Conservation (phyloP, 352 stramenopile species). For the Globisporangium cylindrosporum region DNA sequence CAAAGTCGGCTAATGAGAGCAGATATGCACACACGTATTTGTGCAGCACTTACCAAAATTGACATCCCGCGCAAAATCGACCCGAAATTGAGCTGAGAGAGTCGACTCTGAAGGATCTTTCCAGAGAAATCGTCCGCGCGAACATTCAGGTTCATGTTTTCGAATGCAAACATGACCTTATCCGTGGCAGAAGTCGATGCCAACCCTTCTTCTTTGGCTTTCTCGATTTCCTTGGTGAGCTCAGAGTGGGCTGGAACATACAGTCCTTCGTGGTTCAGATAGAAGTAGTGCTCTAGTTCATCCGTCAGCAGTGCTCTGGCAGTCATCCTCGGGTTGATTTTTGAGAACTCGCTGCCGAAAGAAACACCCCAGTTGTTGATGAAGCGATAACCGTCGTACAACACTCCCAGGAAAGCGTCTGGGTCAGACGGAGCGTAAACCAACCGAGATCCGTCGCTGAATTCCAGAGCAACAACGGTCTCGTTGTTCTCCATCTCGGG, state of each 20-base stretch:
- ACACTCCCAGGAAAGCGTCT: constrained; percentile 52
- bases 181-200: constrained; percentile 47
- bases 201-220: constrained; percentile 39
- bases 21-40: background rate
- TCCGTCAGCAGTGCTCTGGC: constrained; percentile 40
- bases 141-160: constrained; percentile 75
- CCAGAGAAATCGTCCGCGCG: constrained; percentile 55
- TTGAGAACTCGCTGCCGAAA: constrained; percentile 60
- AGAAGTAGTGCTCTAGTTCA: constrained; percentile 48
- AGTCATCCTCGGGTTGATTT: constrained; percentile 63
- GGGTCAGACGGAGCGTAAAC: constrained; percentile 59
- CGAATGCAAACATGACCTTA: constrained; percentile 63
- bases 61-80: constrained; percentile 51
- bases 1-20: background rate
- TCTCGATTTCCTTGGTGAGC: constrained; percentile 64
- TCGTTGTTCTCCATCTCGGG: constrained; percentile 28
- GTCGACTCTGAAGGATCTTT: constrained; percentile 37
- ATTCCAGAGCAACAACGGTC: constrained; percentile 61
- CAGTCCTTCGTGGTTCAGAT: constrained; percentile 63
- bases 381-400: constrained; percentile 72
- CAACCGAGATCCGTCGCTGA: constrained; percentile 53
- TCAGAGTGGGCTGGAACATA: constrained; percentile 50
- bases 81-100: constrained; percentile 59
- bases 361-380: constrained; percentile 64
- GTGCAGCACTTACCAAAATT: constrained; percentile 46